Evolutionary conservation across 1,284 basidiomycete genomes (phyloP), one percentile per base, ranked within the genome.

Genomic region (Meripilus lineatus): DNA sequence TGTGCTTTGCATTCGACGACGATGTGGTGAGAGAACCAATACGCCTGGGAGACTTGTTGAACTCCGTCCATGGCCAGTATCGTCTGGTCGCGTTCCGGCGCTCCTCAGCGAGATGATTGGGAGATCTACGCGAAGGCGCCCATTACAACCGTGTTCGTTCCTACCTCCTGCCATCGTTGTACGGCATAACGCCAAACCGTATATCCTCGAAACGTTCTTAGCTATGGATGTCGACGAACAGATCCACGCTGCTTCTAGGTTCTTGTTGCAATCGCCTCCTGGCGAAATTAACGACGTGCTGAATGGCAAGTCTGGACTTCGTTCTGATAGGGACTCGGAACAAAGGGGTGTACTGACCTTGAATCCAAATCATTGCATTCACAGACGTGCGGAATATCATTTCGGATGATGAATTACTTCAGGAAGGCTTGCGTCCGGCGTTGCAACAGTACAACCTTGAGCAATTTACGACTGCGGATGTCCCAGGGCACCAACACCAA

Each of bases 261-360:
- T 96, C 57, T 72, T 97, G 25, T 74, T 90, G 1, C 93, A 95
- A 63, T 82, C 89, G 1, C 93, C 93, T 11, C 93, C 93, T 0
- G 93, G 93, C 42, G 89, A 97, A 69, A 93, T 95, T 56, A 95
- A 94, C 62, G 93, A 95, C 68, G 91, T 95, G 21, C 75, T 95
- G 47, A 92, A 90, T 58, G 91, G 89, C 89, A 51, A 55, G 67
- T 33, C 28, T 45, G 38, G 10, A 40, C n/a, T 33, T 42, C 48
- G 36, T 52, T 49, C 40, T 41, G n/a, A n/a, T n/a, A n/a, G n/a
- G n/a, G n/a, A 20, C 22, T 30, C 17, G 40, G 36, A 37, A 13
- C 36, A 44, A 33, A 32, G 33, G 36, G 44, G 33, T n/a, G n/a
- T n/a, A n/a, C n/a, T n/a, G n/a, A n/a, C n/a, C n/a, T 44, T 36